Percentiles rank a stretch among this genome's conserved stretches.
Conservation (phyloP, 2,329 filamentous ascomycete genomes). For the Arachnomyces sp. region DNA sequence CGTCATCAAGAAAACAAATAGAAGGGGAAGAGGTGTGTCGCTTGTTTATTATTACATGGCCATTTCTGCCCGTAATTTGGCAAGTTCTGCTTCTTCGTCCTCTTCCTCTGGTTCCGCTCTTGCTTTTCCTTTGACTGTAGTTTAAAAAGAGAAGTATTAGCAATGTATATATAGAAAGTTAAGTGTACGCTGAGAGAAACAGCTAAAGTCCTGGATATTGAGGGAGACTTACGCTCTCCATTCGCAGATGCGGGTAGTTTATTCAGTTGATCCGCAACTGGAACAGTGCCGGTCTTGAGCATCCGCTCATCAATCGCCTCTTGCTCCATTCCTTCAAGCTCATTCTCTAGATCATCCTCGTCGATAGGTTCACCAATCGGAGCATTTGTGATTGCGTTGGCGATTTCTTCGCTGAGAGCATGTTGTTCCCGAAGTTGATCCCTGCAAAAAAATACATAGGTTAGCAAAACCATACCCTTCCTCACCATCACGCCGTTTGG, state of each 20-base stretch:
- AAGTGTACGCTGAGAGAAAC: not conserved
- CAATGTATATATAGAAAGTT: not conserved
- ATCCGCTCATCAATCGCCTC: slow-evolving; percentile 90
- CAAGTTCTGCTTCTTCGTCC: slow-evolving; percentile 90
- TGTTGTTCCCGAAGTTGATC: slow-evolving; percentile 88
- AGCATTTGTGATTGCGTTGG: slow-evolving; percentile 69
- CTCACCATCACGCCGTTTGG: too few relatives aligned
- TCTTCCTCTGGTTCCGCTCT: slow-evolving; percentile 61
- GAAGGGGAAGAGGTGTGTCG: not conserved
- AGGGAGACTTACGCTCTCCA: slow-evolving; percentile 59
- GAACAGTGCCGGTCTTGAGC: slow-evolving; percentile 78
- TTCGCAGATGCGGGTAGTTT: slow-evolving; percentile 68
- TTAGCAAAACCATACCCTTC: slow-evolving; percentile 3
- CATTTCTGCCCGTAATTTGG: slow-evolving; percentile 94
- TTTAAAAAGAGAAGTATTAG: not conserved
- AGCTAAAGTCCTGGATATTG: not conserved
- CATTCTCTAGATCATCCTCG: slow-evolving; percentile 77
- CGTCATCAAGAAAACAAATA: not conserved
- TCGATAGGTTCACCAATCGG: slow-evolving; percentile 64
- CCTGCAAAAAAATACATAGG: slow-evolving; percentile 43
- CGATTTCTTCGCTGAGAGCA: slow-evolving; percentile 87
- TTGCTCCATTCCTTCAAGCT: slow-evolving; percentile 81
- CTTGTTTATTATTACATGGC: slow-evolving; percentile 59
- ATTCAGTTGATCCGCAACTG: slow-evolving; percentile 69
- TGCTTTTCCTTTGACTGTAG: slow-evolving; percentile 39